Base-by-base conservation (phyloP, 192 early-diverging fungal genomes). In the Backusella circina region DNA sequence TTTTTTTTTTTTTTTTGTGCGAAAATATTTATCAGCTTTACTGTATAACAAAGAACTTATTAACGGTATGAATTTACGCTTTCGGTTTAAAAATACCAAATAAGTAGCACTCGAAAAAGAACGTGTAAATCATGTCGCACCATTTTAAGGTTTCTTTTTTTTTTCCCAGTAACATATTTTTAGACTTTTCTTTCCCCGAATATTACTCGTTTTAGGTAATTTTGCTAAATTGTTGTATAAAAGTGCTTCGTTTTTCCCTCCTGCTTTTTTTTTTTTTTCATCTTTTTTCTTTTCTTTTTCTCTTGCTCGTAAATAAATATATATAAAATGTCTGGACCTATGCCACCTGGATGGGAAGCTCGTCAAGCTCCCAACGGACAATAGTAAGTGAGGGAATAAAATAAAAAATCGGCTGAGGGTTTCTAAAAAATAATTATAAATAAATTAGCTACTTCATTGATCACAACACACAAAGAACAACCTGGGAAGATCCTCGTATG, bases 401-500 rank as follows among this genome's bases (percentile, higher is more conserved):
- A 2, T 36, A 39, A 41, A 23, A 69, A 39, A 69, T 35, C 12
- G 2, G 8, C 9, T 15, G 18, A 33, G 1, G 47, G 13, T 37
- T n/a, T n/a, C n/a, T n/a, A n/a, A n/a, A n/a, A n/a, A n/a, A n/a
- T n/a, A n/a, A n/a, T 38, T 38, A 9, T 37, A 38, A 37, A 50
- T n/a, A 67, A 47, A 51, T 7, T 65, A 76, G 75, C 67, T 79
- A 74, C 37, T 79, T 75, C 61, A 79, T 79, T 51, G 78, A 79
- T 41, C 78, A 75, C 23, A 74, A 79, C 30, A 74, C 73, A 28
- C 72, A 75, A 39, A 67, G 6, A 57, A 79, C 78, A 32, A 75
- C 73, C 32, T 79, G 78, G 78, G 78, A 79, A 50, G 78, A 79
- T 33, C 78, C 78, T 28, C 78, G 78, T 18, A 41, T 35, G 38